Percentiles rank a stretch among this genome's conserved stretches.
Evolutionary conservation across 1,284 basidiomycete genomes (phyloP).

Genomic region (Cryptococcus depauperatus): DNA sequence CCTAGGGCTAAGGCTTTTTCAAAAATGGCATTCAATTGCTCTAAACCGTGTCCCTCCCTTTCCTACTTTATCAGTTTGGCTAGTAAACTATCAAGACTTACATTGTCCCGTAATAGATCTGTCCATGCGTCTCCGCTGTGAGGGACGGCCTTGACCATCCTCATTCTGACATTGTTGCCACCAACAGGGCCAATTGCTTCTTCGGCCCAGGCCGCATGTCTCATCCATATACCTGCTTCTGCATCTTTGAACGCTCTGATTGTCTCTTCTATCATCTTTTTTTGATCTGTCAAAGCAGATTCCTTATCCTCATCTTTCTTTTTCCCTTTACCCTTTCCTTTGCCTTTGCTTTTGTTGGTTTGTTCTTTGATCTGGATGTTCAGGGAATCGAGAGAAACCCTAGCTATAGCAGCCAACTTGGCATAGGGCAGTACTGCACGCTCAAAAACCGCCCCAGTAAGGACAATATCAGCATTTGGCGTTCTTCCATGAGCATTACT

Average conservation of each 20-base stretch:
- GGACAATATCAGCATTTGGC: slow-evolving; percentile 48
- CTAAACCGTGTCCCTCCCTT: slow-evolving; percentile 1
- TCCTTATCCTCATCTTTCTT: slow-evolving; percentile 45
- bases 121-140: slow-evolving; percentile 28
- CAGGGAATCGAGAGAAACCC: slow-evolving; percentile 3
- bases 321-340: slow-evolving; percentile 47
- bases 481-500: slow-evolving; percentile 43
- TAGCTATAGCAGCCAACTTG: slow-evolving; percentile 49
- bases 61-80: slow-evolving; percentile 14
- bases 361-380: not conserved
- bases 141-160: slow-evolving; percentile 35
- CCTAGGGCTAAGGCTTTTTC: slow-evolving; percentile 19
- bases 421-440: slow-evolving; percentile 57
- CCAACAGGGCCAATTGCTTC: not conserved
- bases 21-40: slow-evolving; percentile 6
- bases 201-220: slow-evolving; percentile 29
- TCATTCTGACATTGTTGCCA: slow-evolving; percentile 2
- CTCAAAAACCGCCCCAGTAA: slow-evolving; percentile 62
- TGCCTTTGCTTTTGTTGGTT: slow-evolving; percentile 30
- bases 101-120: slow-evolving; percentile 11
- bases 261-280: slow-evolving; percentile 13
- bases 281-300: slow-evolving; percentile 21
- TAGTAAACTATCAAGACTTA: slow-evolving; percentile 4
- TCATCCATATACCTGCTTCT: slow-evolving; percentile 36
- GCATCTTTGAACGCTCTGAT: slow-evolving; percentile 29